phyloP scores from a whole-genome alignment of 306 rosid species.

The Medicago ruthenica region DNA sequence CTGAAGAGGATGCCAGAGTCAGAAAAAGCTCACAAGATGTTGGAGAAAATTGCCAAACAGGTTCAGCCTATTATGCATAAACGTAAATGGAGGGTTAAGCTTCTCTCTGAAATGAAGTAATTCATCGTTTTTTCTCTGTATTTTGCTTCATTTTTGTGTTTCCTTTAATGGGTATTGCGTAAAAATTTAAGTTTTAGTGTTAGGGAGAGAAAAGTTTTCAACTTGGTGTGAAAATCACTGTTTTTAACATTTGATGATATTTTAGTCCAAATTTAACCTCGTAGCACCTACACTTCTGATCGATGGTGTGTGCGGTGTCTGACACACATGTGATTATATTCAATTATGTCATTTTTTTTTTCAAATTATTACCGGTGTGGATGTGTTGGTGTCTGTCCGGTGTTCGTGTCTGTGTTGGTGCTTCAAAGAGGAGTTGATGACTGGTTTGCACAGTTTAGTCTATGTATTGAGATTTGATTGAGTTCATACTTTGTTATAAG shows the following conservation, averaged over 20 bases:
- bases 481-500: background rate
- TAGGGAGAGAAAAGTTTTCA: constrained; percentile 16
- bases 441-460: background rate
- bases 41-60: constrained; percentile 87
- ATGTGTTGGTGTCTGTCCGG: no score
- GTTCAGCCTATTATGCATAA: constrained; percentile 93
- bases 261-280: background rate
- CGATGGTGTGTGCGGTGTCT: no score
- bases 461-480: background rate
- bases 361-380: no score
- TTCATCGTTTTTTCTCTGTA: background rate
- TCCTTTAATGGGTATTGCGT: constrained; percentile 20
- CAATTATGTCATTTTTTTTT: no score
- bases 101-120: constrained; percentile 88
- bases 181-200: background rate
- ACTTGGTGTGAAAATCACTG: background rate
- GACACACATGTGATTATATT: no score
- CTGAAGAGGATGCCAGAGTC: constrained; percentile 71
- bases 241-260: background rate
- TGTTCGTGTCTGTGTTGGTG: no score
- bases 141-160: constrained; percentile 22
- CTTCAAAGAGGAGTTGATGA: no score
- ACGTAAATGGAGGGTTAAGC: constrained; percentile 89
- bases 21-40: constrained; percentile 74
- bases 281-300: no score